Evolutionary conservation across 2,329 filamentous ascomycete genomes (phyloP).

Genomic region (Fusarium vanettenii): DNA sequence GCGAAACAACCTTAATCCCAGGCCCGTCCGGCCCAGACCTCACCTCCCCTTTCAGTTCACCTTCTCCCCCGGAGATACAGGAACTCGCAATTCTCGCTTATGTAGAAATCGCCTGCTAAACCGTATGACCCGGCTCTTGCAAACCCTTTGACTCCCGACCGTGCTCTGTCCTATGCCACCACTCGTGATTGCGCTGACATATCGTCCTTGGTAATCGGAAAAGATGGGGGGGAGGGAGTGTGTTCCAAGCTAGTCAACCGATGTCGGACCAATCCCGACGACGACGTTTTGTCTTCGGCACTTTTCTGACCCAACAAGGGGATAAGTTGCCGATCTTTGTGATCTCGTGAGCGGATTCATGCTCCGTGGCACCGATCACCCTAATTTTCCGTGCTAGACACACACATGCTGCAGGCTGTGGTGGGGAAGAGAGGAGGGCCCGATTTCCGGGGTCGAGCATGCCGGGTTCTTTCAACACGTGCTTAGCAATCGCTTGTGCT

Average conservation of each 20-base stretch:
- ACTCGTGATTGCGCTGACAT: slow-evolving; percentile 41
- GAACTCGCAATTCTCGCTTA: slow-evolving; percentile 21
- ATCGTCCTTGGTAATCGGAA: slow-evolving; percentile 36
- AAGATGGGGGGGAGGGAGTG: slow-evolving; percentile 7
- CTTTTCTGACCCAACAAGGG: slow-evolving; percentile 22
- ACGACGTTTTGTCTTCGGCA: slow-evolving; percentile 29
- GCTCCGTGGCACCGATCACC: slow-evolving; percentile 15
- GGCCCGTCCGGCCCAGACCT: not conserved
- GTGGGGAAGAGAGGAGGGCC: not conserved
- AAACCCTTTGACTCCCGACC: slow-evolving; percentile 1
- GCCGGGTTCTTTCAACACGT: not conserved
- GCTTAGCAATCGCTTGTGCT: slow-evolving; percentile 5
- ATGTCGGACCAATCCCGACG: slow-evolving; percentile 44
- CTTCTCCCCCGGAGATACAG: slow-evolving; percentile 40
- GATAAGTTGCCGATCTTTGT: slow-evolving; percentile 30
- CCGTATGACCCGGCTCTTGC: slow-evolving; percentile 35
- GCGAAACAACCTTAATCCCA: slow-evolving; percentile 20
- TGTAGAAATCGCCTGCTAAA: slow-evolving; percentile 33
- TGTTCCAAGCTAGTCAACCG: slow-evolving; percentile 11
- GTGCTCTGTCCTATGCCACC: slow-evolving; percentile 24
- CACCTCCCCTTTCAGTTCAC: not conserved
- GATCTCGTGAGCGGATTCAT: slow-evolving; percentile 34
- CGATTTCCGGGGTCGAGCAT: slow-evolving; percentile 22
- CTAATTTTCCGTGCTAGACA: not conserved
- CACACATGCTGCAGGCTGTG: slow-evolving; percentile 15